Base-by-base conservation (phyloP, 2,329 filamentous ascomycete species). In the Pseudopyricularia javanii region DNA sequence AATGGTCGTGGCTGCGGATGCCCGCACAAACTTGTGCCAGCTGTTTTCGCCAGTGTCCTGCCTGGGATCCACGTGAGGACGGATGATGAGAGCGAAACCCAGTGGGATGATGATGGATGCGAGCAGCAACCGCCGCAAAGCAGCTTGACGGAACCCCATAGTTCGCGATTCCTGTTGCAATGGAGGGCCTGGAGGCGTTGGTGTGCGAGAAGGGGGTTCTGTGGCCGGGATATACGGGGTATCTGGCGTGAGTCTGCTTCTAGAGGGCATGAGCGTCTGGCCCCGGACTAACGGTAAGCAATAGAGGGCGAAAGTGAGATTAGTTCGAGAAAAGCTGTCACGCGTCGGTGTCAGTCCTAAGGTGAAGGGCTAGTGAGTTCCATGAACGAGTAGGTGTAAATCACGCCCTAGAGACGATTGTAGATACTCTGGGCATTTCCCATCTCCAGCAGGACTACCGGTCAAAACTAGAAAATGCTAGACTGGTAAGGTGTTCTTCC, bases 11-110 rank as follows among this genome's bases (percentile, higher is more conserved):
- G 54, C 62, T 1, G 59, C n/a, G 12, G 70, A 68, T 2, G 68
- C 63, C 47, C 70, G 65, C 12, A 74, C 63, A 53, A 70, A 70
- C 47, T 62, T 62, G 7, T 70, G 62, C 71, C 70, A 74, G 52
- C 59, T 59, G 37, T 43, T 43, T 43, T 43, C 37, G 37, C 24
- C 37, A 43, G 14, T 43, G 17, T 43, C 37, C 17, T 43, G 37
- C 17, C 37, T 22, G 37, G 17, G 37, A 11, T 24, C 7, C 6
- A 43, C n/a, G 24, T 7, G 37, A 20, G 37, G 20, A 43, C 33
- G 11, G 33, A n/a, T 24, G 24, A 49, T 17, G 5, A 49, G 47
- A 49, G 28, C 47, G 24, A 49, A n/a, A 20, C 37, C 14, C 37
- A 43, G 37, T 20, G 37, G 37, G 14, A 43, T 43, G 37, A 43